A percentile compares a stretch with the other conserved stretches of the same genome.
Conservation (phyloP, 1,284 basidiomycete genomes). For the Phellinidium pouzarii region DNA sequence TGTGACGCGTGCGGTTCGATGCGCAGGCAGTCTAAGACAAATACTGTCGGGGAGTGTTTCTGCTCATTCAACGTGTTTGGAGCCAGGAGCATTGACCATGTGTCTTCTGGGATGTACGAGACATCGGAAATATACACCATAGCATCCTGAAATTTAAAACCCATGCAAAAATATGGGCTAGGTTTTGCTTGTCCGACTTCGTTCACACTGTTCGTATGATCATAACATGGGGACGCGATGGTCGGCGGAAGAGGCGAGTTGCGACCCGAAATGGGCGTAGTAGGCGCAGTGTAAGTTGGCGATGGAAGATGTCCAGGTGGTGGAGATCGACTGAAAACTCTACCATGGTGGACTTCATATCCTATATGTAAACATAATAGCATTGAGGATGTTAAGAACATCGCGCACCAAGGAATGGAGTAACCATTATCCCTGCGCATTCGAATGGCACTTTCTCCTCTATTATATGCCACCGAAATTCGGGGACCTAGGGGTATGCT, state of each 20-base stretch:
- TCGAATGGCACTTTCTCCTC: constrained; percentile 57
- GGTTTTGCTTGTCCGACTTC: constrained; percentile 29
- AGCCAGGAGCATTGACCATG: constrained; percentile 47
- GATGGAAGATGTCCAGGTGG: constrained; percentile 37
- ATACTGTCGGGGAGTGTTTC: constrained; percentile 35
- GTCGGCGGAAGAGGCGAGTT: constrained; percentile 16
- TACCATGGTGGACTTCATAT: constrained; percentile 56
- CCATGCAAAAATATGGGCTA: constrained; percentile 61
- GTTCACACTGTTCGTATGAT: constrained; percentile 2
- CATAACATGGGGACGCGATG: neutral
- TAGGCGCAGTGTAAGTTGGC: constrained; percentile 36
- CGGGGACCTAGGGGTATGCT: constrained; percentile 49
- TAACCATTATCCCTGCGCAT: constrained; percentile 57
- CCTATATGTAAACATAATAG: neutral
- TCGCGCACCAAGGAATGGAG: constrained; percentile 56
- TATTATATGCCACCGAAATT: constrained; percentile 76
- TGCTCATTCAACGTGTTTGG: constrained; percentile 23
- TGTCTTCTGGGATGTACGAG: constrained; percentile 62
- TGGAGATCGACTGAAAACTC: constrained; percentile 38
- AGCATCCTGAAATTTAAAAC: constrained; percentile 62
- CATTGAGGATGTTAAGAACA: neutral
- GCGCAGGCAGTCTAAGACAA: constrained; percentile 68
- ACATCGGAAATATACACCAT: constrained; percentile 72
- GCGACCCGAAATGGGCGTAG: constrained; percentile 36
- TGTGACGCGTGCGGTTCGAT: constrained; percentile 61